Conservation (phyloP, 2,329 filamentous ascomycete species). For the Ophiostoma ulmi region DNA sequence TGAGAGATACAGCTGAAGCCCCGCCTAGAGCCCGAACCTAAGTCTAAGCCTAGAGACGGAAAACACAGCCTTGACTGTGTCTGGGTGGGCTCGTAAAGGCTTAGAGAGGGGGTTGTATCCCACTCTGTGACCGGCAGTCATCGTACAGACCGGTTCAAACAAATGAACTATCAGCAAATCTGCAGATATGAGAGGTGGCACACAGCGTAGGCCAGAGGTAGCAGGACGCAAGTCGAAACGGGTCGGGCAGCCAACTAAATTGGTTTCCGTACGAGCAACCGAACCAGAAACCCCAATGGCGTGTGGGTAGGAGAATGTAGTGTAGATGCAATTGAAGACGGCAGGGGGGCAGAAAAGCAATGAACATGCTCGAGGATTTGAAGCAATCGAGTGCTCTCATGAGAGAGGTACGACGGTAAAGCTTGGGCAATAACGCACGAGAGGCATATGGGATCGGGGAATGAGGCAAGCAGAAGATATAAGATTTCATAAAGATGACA, state of each 20-base stretch:
- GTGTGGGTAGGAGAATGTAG: background rate
- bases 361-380: background rate
- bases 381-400: background rate
- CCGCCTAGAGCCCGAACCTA: background rate
- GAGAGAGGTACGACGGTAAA: background rate
- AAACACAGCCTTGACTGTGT: background rate
- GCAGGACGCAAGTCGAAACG: background rate
- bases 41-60: background rate
- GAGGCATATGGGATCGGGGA: background rate
- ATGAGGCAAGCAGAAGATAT: background rate
- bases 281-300: background rate
- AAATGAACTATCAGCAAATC: background rate
- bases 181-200: background rate
- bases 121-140: background rate
- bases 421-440: background rate
- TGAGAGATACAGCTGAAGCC: slow-evolving; percentile 1
- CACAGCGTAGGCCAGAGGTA: background rate
- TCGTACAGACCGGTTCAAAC: background rate
- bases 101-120: slow-evolving; percentile 5
- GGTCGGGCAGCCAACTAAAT: slow-evolving; percentile 8
- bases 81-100: background rate
- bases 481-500: slow-evolving; percentile 4
- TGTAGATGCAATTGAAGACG: background rate
- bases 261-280: background rate
- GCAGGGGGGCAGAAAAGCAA: background rate